A percentile compares a stretch with the other conserved stretches of the same genome.
Conservation (phyloP, 495 filamentous ascomycete genomes). For the Venustampulla echinocandica region DNA sequence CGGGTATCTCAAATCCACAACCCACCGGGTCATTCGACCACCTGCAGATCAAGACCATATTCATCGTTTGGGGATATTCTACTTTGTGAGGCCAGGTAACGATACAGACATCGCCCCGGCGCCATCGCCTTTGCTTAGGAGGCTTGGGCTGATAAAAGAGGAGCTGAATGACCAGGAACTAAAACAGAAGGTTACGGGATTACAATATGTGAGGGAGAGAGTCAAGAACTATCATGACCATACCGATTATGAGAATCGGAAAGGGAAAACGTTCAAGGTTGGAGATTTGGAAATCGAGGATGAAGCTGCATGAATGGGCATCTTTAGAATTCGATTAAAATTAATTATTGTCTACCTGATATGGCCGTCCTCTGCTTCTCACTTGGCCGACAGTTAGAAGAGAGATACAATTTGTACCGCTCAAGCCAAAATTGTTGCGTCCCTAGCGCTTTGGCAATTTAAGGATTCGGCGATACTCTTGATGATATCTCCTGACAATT, state of each 20-base stretch:
- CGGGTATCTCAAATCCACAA: constrained; percentile 41
- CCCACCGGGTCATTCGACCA: constrained; percentile 42
- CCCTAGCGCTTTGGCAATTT: too few relatives aligned
- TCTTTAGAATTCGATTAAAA: not conserved
- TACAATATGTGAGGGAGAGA: constrained; percentile 38
- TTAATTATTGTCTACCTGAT: too few relatives aligned
- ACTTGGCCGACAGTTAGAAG: too few relatives aligned
- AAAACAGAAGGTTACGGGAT: constrained; percentile 28
- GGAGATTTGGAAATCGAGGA: constrained; percentile 1
- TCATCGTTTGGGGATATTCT: constrained; percentile 42
- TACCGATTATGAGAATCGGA: not conserved
- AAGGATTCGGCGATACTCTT: too few relatives aligned
- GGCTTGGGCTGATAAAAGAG: constrained; percentile 33
- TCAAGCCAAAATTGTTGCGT: too few relatives aligned
- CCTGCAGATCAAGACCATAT: constrained; percentile 42
- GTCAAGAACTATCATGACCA: constrained; percentile 34
- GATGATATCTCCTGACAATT: too few relatives aligned
- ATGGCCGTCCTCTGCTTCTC: too few relatives aligned
- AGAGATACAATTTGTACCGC: too few relatives aligned
- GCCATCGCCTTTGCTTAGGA: constrained; percentile 35
- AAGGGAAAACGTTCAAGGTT: not conserved
- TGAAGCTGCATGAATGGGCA: not conserved
- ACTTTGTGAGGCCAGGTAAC: constrained; percentile 36
- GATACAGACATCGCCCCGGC: constrained; percentile 34
- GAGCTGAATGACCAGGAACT: constrained; percentile 26